Base-by-base conservation (phyloP, 164 flowering plant genomes). In the Berberis thunbergii region DNA sequence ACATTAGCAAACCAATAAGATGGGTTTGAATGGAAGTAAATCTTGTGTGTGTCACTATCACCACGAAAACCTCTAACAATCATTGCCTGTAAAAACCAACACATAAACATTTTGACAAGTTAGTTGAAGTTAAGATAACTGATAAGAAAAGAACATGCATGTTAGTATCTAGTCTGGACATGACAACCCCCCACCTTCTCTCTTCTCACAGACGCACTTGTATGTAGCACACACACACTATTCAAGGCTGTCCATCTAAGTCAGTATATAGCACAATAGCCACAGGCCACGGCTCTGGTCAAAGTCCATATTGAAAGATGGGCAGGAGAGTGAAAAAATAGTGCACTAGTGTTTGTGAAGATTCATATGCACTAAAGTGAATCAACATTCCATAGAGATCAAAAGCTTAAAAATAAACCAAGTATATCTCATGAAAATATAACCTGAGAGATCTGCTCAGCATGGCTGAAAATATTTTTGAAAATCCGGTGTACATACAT, bases 401-500 rank as follows among this genome's bases (percentile, higher is more conserved):
- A 26, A 1, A 58, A 41, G 45, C 10, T 7, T 2, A n/a, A 58
- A 45, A 6, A 44, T 44, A 60, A 60, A 45, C 41, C 41, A 6
- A 42, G 9, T 41, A n/a, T 5, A 3, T 3, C 4, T 58, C 11
- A 49, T 11, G 43, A 38, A 44, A 60, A 49, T 48, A 57, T 38
- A 65, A 93, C 99, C 97, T 94, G 96, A 38, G 97, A 79, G 53
- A 94, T 91, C 73, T 94, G 87, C 78, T 86, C 93, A 10, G 99
- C 95, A 67, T 94, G 96, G 81, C 70, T 80, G 63, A 86, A 91
- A 49, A 94, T 85, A 70, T 91, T 94, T 75, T 79, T 86, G 79
- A 89, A 87, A 73, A 94, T 86, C 62, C 93, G 81, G 3, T 84
- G 82, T 7, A 91, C 73, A 67, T 86, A 91, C 60, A 80, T 73